Evolutionary conservation across 2,329 filamentous ascomycete species (phyloP).

Genomic region (Tetracladium maxilliforme): DNA sequence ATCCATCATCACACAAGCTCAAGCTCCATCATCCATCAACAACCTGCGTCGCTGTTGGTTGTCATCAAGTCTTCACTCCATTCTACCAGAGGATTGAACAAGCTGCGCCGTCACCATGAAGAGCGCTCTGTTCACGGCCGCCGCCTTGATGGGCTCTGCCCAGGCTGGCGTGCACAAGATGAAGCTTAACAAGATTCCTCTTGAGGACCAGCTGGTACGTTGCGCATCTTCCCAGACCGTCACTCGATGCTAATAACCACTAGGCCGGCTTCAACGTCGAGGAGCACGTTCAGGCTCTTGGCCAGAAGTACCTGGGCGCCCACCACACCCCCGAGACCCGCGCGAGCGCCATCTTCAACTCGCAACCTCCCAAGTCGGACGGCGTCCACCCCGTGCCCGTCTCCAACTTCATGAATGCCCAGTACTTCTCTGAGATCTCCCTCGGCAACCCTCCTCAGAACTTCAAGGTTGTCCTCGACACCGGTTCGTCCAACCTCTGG

Average conservation of each 20-base stretch:
- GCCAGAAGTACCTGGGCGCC: slow-evolving; percentile 92
- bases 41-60: too few relatives aligned
- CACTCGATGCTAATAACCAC: too few relatives aligned
- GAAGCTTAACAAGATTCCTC: slow-evolving; percentile 92
- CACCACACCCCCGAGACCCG: slow-evolving; percentile 57
- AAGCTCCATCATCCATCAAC: too few relatives aligned
- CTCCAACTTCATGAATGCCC: slow-evolving; percentile 96
- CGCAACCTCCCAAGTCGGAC: slow-evolving; percentile 47
- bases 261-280: slow-evolving; percentile 45
- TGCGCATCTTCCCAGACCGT: too few relatives aligned
- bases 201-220: slow-evolving; percentile 83
- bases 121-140: slow-evolving; percentile 64
- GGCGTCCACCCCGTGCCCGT: slow-evolving; percentile 71
- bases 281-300: slow-evolving; percentile 65
- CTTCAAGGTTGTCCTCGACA: slow-evolving; percentile 98
- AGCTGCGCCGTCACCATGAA: slow-evolving; percentile 49
- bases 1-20: too few relatives aligned
- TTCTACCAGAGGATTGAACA: not conserved
- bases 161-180: slow-evolving; percentile 85
- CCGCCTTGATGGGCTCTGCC: slow-evolving; percentile 68
- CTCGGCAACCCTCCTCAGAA: slow-evolving; percentile 83
- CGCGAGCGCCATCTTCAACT: slow-evolving; percentile 66
- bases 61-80: too few relatives aligned
- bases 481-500: slow-evolving; percentile 98
- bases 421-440: slow-evolving; percentile 95